Evolutionary conservation across 495 filamentous ascomycete genomes (phyloP), one percentile per base, ranked within the genome.

Genomic region (Glarea lozoyensis): DNA sequence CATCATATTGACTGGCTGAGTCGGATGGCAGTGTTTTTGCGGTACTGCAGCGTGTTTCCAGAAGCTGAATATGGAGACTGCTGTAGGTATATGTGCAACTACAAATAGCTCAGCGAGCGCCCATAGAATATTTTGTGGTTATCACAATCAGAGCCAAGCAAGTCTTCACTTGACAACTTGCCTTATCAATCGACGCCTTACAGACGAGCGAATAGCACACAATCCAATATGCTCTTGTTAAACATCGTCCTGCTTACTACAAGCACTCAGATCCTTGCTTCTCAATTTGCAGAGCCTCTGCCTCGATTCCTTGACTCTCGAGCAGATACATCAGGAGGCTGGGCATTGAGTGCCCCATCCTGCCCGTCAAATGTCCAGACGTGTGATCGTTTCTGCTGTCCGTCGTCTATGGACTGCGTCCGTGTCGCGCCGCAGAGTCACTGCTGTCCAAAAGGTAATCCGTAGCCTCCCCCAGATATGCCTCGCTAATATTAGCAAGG

Each of bases 381-480:
- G 5, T 39, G 43, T 22, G 27, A 13, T 15, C 10, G 18, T 15
- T 46, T 40, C 19, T 46, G 43, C 19, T 46, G 43, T 20, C 29
- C 43, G 2, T 5, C 25, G 12, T 17, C 10, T 18, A 18, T 34
- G 17, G 23, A 46, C 11, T 46, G 43, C 21, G 24, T 4, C 13
- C 16, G 10, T 13, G 30, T 39, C 17, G 23, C 19, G 4, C 17
- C 30, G 4, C 4, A 40, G 19, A 30, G 40, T 16, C 43, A 46
- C 20, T 46, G 43, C 17, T 46, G 43, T 22, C 43, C 43, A n/a
- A 32, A 27, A 40, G 43, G 43, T 46, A 22, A 15, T 13, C 13
- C 16, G 3, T n/a, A n/a, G 18, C 18, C 17, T 10, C n/a, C 6
- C 22, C 16, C n/a, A 4, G 22, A 13, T 10, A 1, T 11, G 2